These are phyloP conservation scores for Aspergillus vadensis DNA, from an alignment of 2,329 filamentous ascomycete species.

Conservation along the genomic window DNA sequence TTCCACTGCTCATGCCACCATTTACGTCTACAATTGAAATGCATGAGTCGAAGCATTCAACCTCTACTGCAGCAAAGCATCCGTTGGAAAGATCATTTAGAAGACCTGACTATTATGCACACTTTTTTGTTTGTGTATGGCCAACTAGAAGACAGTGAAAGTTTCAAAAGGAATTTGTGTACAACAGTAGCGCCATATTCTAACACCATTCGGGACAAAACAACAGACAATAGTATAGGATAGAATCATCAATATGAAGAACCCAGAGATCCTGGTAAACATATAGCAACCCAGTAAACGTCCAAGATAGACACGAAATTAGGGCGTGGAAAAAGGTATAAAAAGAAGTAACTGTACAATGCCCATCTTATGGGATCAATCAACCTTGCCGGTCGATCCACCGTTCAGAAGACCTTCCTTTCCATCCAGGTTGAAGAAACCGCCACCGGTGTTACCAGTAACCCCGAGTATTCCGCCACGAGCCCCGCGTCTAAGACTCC, in stretches of 20 bases:
- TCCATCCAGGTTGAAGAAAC: conserved; percentile 52
- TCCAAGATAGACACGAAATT: conserved; percentile 11
- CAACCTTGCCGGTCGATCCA: conserved; percentile 49
- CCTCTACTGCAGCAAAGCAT: too few species aligned
- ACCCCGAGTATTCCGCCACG: conserved; percentile 42
- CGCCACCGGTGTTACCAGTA: conserved; percentile 34
- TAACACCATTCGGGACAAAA: not conserved
- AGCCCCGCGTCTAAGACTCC: conserved; percentile 30
- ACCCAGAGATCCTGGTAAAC: not conserved
- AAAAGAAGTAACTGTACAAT: conserved; percentile 38
- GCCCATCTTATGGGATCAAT: conserved; percentile 36
- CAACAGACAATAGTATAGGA: not conserved
- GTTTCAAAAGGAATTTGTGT: not conserved
- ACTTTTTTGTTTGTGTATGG: not conserved
- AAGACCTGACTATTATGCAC: not conserved
- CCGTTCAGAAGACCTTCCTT: conserved; percentile 51
- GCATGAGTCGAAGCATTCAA: too few species aligned
- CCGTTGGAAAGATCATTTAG: too few species aligned
- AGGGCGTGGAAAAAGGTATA: conserved; percentile 22
- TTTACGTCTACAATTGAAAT: not conserved
- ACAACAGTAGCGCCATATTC: not conserved
- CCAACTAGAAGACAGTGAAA: too few species aligned
- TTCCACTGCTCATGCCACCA: conserved; percentile 11
- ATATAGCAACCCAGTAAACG: not conserved
- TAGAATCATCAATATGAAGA: not conserved